phyloP scores from a whole-genome alignment of 805 yeast species.

The Kodamaea neixiangensis region DNA sequence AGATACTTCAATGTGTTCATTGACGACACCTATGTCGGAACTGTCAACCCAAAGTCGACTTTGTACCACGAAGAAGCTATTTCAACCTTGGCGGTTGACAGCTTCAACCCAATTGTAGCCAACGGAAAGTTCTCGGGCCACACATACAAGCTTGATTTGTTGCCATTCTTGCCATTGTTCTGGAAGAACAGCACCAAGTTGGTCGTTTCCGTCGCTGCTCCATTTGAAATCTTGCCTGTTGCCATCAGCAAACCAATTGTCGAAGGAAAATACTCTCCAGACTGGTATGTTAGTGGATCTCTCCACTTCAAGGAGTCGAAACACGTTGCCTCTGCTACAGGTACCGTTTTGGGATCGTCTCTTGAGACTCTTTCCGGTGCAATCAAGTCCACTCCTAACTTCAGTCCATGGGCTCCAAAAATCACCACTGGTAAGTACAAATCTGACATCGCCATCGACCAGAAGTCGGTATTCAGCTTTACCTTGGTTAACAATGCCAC shows the following conservation, averaged over 20 bases:
- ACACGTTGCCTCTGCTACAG: constrained; percentile 17
- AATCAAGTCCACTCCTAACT: constrained; percentile 24
- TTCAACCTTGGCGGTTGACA: constrained; percentile 16
- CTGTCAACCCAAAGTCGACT: constrained; percentile 30
- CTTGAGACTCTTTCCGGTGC: constrained; percentile 21
- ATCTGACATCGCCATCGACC: constrained; percentile 15
- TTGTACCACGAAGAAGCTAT: constrained; percentile 26
- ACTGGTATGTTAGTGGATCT: constrained; percentile 30
- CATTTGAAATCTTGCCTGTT: constrained; percentile 16
- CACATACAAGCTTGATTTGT: constrained; percentile 28
- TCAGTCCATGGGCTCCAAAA: constrained; percentile 21
- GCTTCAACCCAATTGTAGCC: constrained; percentile 30
- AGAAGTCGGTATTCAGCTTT: constrained; percentile 24
- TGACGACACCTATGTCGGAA: constrained; percentile 20
- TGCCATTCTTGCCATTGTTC: constrained; percentile 27
- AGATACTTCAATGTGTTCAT: constrained; percentile 28
- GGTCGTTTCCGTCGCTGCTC: constrained; percentile 27
- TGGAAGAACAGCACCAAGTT: constrained; percentile 24
- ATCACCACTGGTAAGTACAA: constrained; percentile 23
- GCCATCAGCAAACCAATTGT: background rate
- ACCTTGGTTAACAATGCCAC: constrained; percentile 24
- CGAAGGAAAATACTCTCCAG: constrained; percentile 9
- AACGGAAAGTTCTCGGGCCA: constrained; percentile 27
- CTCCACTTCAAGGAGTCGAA: constrained; percentile 27
- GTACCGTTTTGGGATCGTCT: constrained; percentile 19